Evolutionary conservation across 108 stramenopile genomes (phyloP).

Genomic region (Nitzschia sp.): DNA sequence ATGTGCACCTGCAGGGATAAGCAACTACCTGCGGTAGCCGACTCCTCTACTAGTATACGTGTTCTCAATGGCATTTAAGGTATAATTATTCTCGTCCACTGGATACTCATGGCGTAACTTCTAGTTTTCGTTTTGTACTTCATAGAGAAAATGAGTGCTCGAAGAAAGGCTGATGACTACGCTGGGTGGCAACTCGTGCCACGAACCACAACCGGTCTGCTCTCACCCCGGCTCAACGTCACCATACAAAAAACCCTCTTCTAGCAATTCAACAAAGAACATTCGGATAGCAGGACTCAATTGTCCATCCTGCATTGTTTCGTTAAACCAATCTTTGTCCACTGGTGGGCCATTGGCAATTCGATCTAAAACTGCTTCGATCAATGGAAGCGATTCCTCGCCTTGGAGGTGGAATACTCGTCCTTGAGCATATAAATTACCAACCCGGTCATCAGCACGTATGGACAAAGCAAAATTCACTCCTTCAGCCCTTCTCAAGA

Average conservation of each 20-base stretch:
- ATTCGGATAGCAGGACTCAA: neutral
- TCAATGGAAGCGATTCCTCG: neutral
- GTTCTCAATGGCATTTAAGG: too few relatives aligned
- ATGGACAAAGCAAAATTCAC: constrained; percentile 69
- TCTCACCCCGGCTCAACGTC: too few relatives aligned
- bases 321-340: neutral
- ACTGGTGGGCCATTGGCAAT: constrained; percentile 30
- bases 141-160: too few relatives aligned
- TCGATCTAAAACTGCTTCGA: constrained; percentile 19
- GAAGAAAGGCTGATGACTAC: too few relatives aligned
- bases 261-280: constrained; percentile 15
- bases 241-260: constrained; percentile 27
- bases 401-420: neutral
- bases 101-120: too few relatives aligned
- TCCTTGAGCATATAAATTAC: constrained; percentile 1
- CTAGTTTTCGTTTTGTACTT: too few relatives aligned
- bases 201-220: too few relatives aligned
- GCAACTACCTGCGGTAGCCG: too few relatives aligned
- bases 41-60: too few relatives aligned
- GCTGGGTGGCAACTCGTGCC: too few relatives aligned
- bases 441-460: constrained; percentile 9
- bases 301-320: neutral
- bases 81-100: too few relatives aligned
- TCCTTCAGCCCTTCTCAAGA: constrained; percentile 73
- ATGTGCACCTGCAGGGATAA: too few relatives aligned